Evolutionary conservation across 306 rosid species (phyloP).

Genomic region (Boehmeria nivea): DNA sequence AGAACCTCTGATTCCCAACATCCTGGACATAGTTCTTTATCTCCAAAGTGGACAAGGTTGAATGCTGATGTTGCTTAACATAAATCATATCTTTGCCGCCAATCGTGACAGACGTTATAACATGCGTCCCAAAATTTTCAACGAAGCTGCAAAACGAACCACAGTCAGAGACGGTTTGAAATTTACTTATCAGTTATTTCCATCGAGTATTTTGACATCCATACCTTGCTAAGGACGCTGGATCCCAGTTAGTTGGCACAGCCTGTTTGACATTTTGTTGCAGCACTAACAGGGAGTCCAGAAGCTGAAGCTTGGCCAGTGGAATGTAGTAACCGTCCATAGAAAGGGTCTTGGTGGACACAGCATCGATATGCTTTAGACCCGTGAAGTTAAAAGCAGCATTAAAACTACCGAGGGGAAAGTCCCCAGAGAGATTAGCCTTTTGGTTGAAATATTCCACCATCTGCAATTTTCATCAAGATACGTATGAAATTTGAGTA

Average conservation of each 20-base stretch:
- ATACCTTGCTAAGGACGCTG: conserved; percentile 70
- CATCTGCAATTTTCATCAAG: conserved; percentile 50
- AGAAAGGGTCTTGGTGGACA: conserved; percentile 63
- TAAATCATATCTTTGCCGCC: conserved; percentile 88
- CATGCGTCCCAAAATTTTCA: conserved; percentile 83
- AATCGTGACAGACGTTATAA: conserved; percentile 72
- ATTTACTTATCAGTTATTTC: conserved; percentile 7
- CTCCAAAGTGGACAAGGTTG: conserved; percentile 68
- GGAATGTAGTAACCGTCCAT: conserved; percentile 69
- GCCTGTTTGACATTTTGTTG: conserved; percentile 60
- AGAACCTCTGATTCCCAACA: conserved; percentile 71
- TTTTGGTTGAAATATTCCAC: conserved; percentile 69
- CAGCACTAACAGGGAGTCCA: conserved; percentile 39
- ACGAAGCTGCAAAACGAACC: conserved; percentile 61
- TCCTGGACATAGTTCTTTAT: conserved; percentile 70
- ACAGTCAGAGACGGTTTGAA: conserved; percentile 22
- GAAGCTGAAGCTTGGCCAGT: conserved; percentile 69
- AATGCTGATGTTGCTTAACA: conserved; percentile 70
- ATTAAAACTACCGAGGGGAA: conserved; percentile 81
- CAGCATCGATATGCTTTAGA: conserved; percentile 59
- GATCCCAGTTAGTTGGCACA: conserved; percentile 69
- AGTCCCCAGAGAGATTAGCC: conserved; percentile 54
- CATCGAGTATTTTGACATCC: conserved; percentile 1
- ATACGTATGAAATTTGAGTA: too few species aligned
- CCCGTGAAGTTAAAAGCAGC: conserved; percentile 87